These are phyloP conservation scores for Saxophila tyrrhenica DNA, from an alignment of 495 filamentous ascomycete genomes.

Conservation along the genomic window DNA sequence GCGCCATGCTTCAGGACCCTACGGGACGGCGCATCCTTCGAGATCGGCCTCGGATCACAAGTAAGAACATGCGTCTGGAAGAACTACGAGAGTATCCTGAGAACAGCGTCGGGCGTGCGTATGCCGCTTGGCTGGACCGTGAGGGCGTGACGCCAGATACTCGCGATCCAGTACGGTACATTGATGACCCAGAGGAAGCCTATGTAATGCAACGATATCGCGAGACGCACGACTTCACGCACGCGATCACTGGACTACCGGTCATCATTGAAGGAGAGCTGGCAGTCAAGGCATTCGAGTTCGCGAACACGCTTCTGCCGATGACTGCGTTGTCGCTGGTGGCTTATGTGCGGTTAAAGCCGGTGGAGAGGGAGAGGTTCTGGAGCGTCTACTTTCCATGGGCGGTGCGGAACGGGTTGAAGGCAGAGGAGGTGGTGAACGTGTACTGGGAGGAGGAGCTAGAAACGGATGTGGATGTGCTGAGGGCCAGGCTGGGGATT, in stretches of 20 bases:
- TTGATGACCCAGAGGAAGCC: conserved; percentile 87
- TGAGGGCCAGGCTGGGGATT: conserved; percentile 64
- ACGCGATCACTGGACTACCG: conserved; percentile 84
- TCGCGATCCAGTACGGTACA: conserved; percentile 66
- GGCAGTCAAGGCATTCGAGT: conserved; percentile 92
- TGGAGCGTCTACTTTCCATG: conserved; percentile 71
- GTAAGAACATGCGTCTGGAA: conserved; percentile 56
- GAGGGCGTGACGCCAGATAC: conserved; percentile 92
- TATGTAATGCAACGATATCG: conserved; percentile 99
- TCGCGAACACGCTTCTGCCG: conserved; percentile 81
- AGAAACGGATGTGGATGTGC: conserved; percentile 66
- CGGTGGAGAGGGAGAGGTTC: conserved; percentile 61
- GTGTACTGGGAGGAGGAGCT: conserved; percentile 97
- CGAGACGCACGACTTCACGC: conserved; percentile 97
- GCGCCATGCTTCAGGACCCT: conserved; percentile 73
- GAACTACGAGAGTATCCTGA: conserved; percentile 59
- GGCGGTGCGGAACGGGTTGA: conserved; percentile 73
- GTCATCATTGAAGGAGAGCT: conserved; percentile 90
- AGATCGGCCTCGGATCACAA: conserved; percentile 80
- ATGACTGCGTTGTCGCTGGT: conserved; percentile 85
- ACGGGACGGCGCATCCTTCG: conserved; percentile 87
- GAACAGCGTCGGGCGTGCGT: conserved; percentile 73
- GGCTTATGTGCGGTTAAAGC: conserved; percentile 60
- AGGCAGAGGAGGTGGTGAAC: conserved; percentile 76
- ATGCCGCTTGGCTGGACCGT: conserved; percentile 77